Percentiles rank a stretch among this genome's conserved stretches.
phyloP scores from a whole-genome alignment of 2,329 filamentous ascomycete genomes.

The Arachnomyces sp. region DNA sequence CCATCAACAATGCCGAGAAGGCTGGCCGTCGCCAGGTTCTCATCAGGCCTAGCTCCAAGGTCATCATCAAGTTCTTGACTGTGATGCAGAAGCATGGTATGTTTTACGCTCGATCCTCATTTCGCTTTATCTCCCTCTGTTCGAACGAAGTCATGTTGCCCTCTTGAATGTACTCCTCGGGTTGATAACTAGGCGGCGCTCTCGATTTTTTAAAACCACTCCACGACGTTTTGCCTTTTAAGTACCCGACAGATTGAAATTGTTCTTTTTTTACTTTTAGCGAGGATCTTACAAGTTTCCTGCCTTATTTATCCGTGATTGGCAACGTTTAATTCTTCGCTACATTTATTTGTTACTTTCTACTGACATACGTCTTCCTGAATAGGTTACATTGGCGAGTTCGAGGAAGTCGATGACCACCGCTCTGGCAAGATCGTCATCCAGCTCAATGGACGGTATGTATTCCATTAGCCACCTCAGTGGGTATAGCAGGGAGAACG shows the following conservation, averaged over 20 bases:
- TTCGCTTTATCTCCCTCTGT: slow-evolving; percentile 10
- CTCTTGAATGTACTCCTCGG: slow-evolving; percentile 52
- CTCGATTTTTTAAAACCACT: slow-evolving; percentile 50
- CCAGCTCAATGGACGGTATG: slow-evolving; percentile 87
- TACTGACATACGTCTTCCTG: slow-evolving; percentile 43
- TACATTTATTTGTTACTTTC: slow-evolving; percentile 49
- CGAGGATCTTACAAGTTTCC: slow-evolving; percentile 97
- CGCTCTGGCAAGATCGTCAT: slow-evolving; percentile 99
- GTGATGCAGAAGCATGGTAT: slow-evolving; percentile 99
- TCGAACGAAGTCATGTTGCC: slow-evolving; percentile 2
- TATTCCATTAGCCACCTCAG: slow-evolving; percentile 1
- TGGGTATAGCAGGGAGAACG: background rate
- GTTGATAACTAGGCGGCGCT: slow-evolving; percentile 99
- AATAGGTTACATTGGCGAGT: slow-evolving; percentile 96
- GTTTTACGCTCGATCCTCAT: slow-evolving; percentile 33
- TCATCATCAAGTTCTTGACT: slow-evolving; percentile 98
- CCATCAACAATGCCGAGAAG: slow-evolving; percentile 99
- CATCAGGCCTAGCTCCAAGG: slow-evolving; percentile 97
- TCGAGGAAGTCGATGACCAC: slow-evolving; percentile 99
- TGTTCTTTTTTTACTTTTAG: slow-evolving; percentile 40
- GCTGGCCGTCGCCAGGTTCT: slow-evolving; percentile 97
- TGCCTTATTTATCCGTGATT: slow-evolving; percentile 54
- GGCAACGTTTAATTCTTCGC: slow-evolving; percentile 90
- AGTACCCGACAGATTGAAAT: slow-evolving; percentile 92
- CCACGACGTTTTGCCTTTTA: slow-evolving; percentile 98